Evolutionary conservation across 2,329 filamentous ascomycete species (phyloP).

Genomic region (Cladophialophora chaetospira): DNA sequence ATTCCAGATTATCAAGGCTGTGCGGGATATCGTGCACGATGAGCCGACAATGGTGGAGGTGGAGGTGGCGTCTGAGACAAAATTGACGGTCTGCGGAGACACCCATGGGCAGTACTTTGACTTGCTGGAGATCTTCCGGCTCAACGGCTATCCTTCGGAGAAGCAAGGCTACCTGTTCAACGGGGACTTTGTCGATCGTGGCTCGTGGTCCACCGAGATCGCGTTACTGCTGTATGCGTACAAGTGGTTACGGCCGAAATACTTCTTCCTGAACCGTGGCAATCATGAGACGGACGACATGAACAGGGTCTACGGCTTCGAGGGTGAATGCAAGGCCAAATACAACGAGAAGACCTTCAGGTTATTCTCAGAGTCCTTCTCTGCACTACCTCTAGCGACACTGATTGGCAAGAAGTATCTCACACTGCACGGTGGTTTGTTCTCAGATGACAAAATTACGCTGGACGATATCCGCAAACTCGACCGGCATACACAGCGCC

Average conservation of each 20-base stretch:
- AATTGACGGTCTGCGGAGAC: conserved; percentile 93
- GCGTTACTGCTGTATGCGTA: conserved; percentile 90
- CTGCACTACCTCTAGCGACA: conserved; percentile 86
- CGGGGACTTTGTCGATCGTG: conserved; percentile 96
- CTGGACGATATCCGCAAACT: conserved; percentile 93
- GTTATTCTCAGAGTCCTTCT: conserved; percentile 97
- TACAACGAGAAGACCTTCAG: conserved; percentile 97
- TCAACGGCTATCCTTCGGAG: conserved; percentile 81
- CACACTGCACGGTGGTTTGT: conserved; percentile 34
- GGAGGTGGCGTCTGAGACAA: conserved; percentile 72
- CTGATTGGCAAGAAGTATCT: conserved; percentile 65
- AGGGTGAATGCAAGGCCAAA: conserved; percentile 97
- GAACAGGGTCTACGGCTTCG: conserved; percentile 98
- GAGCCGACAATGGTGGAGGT: conserved; percentile 98
- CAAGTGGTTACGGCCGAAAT: conserved; percentile 88
- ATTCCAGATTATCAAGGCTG: conserved; percentile 90
- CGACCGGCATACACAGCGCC: conserved; percentile 84
- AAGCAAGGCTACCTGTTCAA: conserved; percentile 97
- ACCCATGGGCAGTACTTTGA: conserved; percentile 99
- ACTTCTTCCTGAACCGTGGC: conserved; percentile 93
- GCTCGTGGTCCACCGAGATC: conserved; percentile 98
- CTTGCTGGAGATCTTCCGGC: conserved; percentile 89
- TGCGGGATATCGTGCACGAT: conserved; percentile 84
- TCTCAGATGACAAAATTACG: conserved; percentile 70
- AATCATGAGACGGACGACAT: conserved; percentile 99